Evolutionary conservation across 257 asterid species (phyloP).

Genomic region (Solanum bulbocastanum): DNA sequence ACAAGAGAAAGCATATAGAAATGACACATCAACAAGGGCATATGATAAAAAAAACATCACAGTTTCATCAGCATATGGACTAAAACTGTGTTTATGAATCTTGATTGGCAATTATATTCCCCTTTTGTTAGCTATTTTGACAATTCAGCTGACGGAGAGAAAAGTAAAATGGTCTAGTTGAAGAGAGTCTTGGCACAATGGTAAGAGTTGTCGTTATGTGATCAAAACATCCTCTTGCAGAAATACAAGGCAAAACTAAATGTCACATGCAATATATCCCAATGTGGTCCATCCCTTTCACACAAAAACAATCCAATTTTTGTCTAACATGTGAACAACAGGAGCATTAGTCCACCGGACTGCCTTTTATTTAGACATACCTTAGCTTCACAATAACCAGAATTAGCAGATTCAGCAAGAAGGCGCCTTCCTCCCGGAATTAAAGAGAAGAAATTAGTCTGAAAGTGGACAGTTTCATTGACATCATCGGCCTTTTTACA

Average conservation of each 20-base stretch:
- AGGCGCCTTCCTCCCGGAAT: conserved; percentile 21
- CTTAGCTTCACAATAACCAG: conserved; percentile 24
- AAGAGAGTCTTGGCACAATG: not conserved
- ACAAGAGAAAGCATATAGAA: not conserved
- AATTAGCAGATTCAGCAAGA: conserved; percentile 15
- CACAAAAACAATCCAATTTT: no score
- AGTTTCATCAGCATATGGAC: not conserved
- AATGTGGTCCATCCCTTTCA: not conserved
- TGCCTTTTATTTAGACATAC: conserved; percentile 3
- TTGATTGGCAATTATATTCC: not conserved
- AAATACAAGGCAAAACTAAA: not conserved
- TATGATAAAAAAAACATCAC: not conserved
- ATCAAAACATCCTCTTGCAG: not conserved
- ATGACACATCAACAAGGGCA: not conserved
- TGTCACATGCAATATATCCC: not conserved
- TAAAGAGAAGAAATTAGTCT: conserved; percentile 8
- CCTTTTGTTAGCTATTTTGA: not conserved
- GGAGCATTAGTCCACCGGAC: not conserved
- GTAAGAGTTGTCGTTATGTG: not conserved
- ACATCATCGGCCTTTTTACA: conserved; percentile 22
- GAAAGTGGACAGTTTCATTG: conserved; percentile 10
- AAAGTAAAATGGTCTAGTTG: not conserved
- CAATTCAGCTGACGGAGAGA: not conserved
- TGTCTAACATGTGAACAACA: not conserved
- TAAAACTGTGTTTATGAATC: not conserved